A percentile compares a stretch with the other conserved stretches of the same genome.
Conservation (phyloP, 495 filamentous ascomycete genomes). For the Astrothelium macrocarpum region DNA sequence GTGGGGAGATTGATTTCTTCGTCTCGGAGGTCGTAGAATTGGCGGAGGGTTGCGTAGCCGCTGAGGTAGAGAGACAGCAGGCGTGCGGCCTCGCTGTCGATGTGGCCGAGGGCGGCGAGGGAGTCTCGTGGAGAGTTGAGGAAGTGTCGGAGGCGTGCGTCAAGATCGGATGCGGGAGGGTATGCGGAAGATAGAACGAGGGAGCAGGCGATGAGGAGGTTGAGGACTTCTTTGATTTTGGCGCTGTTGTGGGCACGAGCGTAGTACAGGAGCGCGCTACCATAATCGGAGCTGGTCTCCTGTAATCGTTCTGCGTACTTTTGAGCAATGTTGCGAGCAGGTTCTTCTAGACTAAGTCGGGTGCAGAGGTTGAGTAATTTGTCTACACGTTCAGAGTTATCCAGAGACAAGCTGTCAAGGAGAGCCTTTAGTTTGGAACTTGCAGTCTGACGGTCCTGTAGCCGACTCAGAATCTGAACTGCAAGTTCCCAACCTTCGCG, state of each 20-base stretch:
- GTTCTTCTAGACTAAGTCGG: constrained; percentile 56
- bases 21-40: constrained; percentile 81
- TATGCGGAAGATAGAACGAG: constrained; percentile 73
- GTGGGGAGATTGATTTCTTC: constrained; percentile 40
- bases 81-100: constrained; percentile 67
- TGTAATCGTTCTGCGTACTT: constrained; percentile 65
- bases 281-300: constrained; percentile 59
- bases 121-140: constrained; percentile 57
- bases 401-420: constrained; percentile 52
- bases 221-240: constrained; percentile 71
- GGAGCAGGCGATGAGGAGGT: constrained; percentile 77
- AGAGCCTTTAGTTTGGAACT: constrained; percentile 59
- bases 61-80: constrained; percentile 75
- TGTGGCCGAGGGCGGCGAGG: constrained; percentile 51
- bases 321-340: constrained; percentile 66
- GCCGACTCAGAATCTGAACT: constrained; percentile 61
- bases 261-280: constrained; percentile 75
- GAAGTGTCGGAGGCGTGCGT: constrained; percentile 54
- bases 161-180: constrained; percentile 57
- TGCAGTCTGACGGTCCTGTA: constrained; percentile 55
- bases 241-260: constrained; percentile 61
- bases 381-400: constrained; percentile 58
- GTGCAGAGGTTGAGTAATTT: constrained; percentile 62
- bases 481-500: constrained; percentile 79
- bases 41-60: constrained; percentile 78